phyloP scores from a whole-genome alignment of 768 basidiomycete genomes.

The Pisolithus marmoratus region DNA sequence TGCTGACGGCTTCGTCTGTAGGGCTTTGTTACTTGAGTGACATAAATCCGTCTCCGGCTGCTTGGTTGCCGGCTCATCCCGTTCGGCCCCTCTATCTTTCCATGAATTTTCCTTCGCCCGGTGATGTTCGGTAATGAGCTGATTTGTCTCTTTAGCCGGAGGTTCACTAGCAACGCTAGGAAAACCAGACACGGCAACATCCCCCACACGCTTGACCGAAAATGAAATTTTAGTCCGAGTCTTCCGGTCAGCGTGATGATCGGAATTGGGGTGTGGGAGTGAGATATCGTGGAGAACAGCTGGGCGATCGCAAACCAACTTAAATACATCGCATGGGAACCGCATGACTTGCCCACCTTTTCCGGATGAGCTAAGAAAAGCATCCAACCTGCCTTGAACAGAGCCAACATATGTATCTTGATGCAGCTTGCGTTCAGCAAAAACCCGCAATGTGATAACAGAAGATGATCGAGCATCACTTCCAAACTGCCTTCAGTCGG shows the following conservation, averaged over 20 bases:
- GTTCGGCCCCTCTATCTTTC: too few relatives aligned
- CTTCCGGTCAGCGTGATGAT: neutral
- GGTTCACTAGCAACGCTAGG: too few relatives aligned
- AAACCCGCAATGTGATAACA: conserved; percentile 4
- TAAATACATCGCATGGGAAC: neutral
- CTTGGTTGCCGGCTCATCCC: neutral
- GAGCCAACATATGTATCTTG: conserved; percentile 4
- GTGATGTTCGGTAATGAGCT: neutral
- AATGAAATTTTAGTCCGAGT: neutral
- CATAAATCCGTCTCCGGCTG: too few relatives aligned
- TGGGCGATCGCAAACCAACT: neutral
- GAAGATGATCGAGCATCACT: conserved; percentile 3
- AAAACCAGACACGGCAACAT: neutral
- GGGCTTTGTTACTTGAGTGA: too few relatives aligned
- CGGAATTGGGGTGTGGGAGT: neutral
- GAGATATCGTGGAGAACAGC: neutral
- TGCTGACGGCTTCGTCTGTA: neutral
- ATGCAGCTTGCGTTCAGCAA: conserved; percentile 3
- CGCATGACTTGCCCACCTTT: neutral
- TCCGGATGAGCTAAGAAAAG: neutral
- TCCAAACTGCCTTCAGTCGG: neutral
- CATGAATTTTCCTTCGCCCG: neutral
- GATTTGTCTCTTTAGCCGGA: too few relatives aligned
- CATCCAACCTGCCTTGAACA: neutral
- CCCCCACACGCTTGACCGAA: neutral